phyloP scores from a whole-genome alignment of 495 filamentous ascomycete species.

The Bacidia rubella region DNA sequence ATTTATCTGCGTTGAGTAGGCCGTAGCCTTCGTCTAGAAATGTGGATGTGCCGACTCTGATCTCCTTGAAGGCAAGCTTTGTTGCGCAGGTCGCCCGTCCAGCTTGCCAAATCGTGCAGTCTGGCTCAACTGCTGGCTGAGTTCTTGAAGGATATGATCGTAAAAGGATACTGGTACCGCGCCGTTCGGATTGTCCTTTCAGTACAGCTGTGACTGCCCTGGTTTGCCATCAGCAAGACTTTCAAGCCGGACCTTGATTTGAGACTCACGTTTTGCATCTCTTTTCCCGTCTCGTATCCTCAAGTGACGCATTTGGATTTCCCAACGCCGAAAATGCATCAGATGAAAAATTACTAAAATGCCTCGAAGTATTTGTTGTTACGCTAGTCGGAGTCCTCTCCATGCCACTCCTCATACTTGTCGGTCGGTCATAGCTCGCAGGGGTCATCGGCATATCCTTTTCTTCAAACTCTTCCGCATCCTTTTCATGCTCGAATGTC shows the following conservation, averaged over 20 bases:
- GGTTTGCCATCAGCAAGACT: slow-evolving; percentile 19
- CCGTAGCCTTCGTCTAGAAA: slow-evolving; percentile 91
- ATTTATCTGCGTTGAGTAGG: slow-evolving; percentile 12
- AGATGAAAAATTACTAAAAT: slow-evolving; percentile 25
- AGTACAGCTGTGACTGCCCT: slow-evolving; percentile 88
- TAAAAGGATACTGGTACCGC: slow-evolving; percentile 54
- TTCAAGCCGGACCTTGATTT: neutral
- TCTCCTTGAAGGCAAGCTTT: slow-evolving; percentile 86
- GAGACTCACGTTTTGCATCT: slow-evolving; percentile 71
- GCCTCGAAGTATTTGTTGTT: slow-evolving; percentile 22
- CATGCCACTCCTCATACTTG: slow-evolving; percentile 17
- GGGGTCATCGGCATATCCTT: slow-evolving; percentile 24
- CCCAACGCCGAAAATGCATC: slow-evolving; percentile 34
- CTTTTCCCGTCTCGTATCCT: slow-evolving; percentile 35
- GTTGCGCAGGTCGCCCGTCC: slow-evolving; percentile 90
- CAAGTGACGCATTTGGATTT: slow-evolving; percentile 41
- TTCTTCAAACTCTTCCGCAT: slow-evolving; percentile 36
- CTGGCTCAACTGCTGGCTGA: slow-evolving; percentile 75
- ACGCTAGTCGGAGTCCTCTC: slow-evolving; percentile 11
- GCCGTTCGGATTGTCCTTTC: slow-evolving; percentile 53
- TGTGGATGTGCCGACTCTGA: slow-evolving; percentile 80
- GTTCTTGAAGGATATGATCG: slow-evolving; percentile 90
- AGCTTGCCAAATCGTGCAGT: slow-evolving; percentile 92
- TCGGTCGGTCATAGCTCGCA: slow-evolving; percentile 9
- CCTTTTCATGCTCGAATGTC: slow-evolving; percentile 70